Conservation (phyloP, 129 eudicot genomes). For the Apium graveolens region DNA sequence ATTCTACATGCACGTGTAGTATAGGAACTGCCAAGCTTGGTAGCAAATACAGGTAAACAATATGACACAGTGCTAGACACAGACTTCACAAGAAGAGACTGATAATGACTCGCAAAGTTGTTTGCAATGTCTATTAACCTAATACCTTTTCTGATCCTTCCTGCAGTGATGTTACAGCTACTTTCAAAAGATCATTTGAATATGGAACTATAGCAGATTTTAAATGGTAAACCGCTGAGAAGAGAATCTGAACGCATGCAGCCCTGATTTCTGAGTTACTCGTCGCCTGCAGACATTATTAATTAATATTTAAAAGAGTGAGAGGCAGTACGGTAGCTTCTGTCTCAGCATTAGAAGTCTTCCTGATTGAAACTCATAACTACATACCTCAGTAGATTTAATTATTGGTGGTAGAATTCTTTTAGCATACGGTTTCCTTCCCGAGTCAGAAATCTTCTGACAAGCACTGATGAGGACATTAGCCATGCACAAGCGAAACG, state of each 20-base stretch:
- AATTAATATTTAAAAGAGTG: background rate
- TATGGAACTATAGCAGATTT: constrained; percentile 54
- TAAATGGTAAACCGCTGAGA: constrained; percentile 74
- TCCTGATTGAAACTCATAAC: background rate
- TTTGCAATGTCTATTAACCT: background rate
- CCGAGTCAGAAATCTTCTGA: constrained; percentile 64
- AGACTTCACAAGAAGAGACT: background rate
- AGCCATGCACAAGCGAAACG: constrained; percentile 89
- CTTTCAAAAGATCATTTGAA: constrained; percentile 48
- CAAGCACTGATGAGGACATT: constrained; percentile 90
- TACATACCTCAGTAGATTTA: constrained; percentile 32
- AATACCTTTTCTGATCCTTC: constrained; percentile 52
- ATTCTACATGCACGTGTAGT: background rate
- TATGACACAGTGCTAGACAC: background rate
- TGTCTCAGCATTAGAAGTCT: background rate
- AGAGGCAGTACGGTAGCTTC: background rate
- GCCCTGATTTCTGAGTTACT: constrained; percentile 58
- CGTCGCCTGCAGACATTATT: constrained; percentile 27
- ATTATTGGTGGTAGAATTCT: constrained; percentile 41
- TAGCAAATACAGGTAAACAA: background rate
- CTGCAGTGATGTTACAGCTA: constrained; percentile 49
- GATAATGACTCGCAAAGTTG: background rate
- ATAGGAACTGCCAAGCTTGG: background rate
- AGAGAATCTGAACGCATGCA: constrained; percentile 76
- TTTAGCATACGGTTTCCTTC: constrained; percentile 46